Evolutionary conservation across 495 filamentous ascomycete genomes (phyloP).

Genomic region (Penicillium turbatum): DNA sequence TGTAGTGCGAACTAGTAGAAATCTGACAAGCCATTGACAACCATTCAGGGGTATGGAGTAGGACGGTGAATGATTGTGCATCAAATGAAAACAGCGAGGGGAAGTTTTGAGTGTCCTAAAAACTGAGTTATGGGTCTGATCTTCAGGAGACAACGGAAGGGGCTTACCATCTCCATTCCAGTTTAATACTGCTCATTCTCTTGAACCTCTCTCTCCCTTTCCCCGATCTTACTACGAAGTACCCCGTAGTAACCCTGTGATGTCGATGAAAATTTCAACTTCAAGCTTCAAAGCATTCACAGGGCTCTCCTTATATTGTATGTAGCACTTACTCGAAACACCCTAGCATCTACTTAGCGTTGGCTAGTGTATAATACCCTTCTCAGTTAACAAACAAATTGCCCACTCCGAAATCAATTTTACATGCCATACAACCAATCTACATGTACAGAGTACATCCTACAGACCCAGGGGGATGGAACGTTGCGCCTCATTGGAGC

Average conservation of each 20-base stretch:
- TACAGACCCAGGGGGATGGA: conserved; percentile 22
- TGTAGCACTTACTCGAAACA: background rate
- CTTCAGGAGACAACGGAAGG: conserved; percentile 25
- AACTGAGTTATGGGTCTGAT: conserved; percentile 11
- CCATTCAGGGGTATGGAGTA: background rate
- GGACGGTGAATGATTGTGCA: background rate
- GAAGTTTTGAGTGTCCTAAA: background rate
- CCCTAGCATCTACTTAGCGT: background rate
- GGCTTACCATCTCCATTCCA: conserved; percentile 18
- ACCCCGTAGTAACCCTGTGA: background rate
- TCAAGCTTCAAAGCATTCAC: background rate
- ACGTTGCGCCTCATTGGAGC: conserved; percentile 25
- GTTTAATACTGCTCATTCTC: background rate
- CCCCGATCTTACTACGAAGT: background rate
- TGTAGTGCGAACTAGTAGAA: background rate
- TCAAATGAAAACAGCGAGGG: background rate
- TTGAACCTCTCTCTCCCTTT: background rate
- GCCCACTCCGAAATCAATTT: background rate
- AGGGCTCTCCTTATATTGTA: background rate
- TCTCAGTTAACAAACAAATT: no score
- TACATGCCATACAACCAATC: background rate
- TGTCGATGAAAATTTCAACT: no score
- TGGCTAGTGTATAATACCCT: no score
- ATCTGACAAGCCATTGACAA: background rate
- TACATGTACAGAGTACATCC: background rate